Evolutionary conservation across 306 rosid genomes (phyloP).

Genomic region (Rosa multiflora): DNA sequence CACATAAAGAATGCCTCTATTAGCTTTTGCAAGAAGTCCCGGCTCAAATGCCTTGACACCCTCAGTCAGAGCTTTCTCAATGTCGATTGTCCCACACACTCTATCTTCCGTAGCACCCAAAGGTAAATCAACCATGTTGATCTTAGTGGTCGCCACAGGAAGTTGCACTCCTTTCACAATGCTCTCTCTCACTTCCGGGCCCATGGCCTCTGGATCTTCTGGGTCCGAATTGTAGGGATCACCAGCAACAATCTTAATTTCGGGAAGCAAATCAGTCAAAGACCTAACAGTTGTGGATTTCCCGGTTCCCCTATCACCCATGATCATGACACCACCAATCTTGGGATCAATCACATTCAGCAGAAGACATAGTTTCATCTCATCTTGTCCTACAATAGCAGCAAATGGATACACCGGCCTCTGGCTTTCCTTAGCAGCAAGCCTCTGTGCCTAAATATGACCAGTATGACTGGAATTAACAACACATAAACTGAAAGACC

Average conservation of each 20-base stretch:
- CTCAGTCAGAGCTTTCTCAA: conserved; percentile 92
- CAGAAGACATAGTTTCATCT: conserved; percentile 94
- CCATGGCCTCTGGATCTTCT: conserved; percentile 92
- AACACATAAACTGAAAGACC: not conserved
- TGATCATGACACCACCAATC: conserved; percentile 98
- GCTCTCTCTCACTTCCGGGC: conserved; percentile 74
- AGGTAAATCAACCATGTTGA: conserved; percentile 97
- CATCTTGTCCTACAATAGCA: conserved; percentile 96
- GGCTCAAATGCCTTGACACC: conserved; percentile 98
- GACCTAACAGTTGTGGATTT: conserved; percentile 91
- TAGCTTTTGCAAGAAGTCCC: conserved; percentile 91
- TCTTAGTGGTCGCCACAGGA: conserved; percentile 58
- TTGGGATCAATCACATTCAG: conserved; percentile 91
- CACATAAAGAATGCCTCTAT: conserved; percentile 90
- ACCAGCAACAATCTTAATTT: conserved; percentile 75
- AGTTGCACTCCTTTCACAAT: conserved; percentile 63
- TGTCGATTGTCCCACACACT: conserved; percentile 96
- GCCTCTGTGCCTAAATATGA: conserved; percentile 52
- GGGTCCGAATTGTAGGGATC: conserved; percentile 96
- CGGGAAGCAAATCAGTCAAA: conserved; percentile 88
- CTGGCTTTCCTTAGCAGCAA: conserved; percentile 54
- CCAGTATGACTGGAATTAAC: conserved; percentile 16
- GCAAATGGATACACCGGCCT: conserved; percentile 94
- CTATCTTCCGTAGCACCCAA: conserved; percentile 94
- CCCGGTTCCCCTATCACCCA: conserved; percentile 97